These are phyloP conservation scores for Triticum turgidum DNA, from an alignment of 176 grass and related monocot genomes.

Conservation along the genomic window DNA sequence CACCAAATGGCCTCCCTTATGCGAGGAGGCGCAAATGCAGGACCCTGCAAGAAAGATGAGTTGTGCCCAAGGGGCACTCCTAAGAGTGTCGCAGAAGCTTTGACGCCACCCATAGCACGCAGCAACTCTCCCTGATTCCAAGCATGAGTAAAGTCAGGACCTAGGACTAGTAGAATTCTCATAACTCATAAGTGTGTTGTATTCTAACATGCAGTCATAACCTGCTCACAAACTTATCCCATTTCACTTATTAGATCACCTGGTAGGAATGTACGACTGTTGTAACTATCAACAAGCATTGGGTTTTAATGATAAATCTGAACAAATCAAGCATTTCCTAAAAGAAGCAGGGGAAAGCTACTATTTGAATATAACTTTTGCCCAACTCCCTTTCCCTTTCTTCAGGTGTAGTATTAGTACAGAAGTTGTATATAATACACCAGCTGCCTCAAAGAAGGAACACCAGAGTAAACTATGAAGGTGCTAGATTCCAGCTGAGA, in stretches of 20 bases:
- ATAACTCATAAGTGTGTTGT: neutral
- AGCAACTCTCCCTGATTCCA: constrained; percentile 69
- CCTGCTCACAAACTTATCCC: neutral
- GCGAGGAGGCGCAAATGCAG: constrained; percentile 94
- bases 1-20: constrained; percentile 99
- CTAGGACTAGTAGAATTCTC: neutral
- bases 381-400: neutral
- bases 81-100: constrained; percentile 75
- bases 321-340: neutral
- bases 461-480: neutral
- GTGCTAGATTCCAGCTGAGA: neutral
- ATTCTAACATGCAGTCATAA: neutral
- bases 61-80: constrained; percentile 96
- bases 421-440: neutral
- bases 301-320: neutral
- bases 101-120: constrained; percentile 66
- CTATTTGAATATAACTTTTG: neutral
- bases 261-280: neutral
- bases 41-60: constrained; percentile 95
- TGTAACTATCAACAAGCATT: neutral
- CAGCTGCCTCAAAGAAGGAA: neutral
- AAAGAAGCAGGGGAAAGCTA: neutral
- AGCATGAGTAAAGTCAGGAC: neutral
- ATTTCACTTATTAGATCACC: neutral
- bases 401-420: neutral